Evolutionary conservation across 2,329 filamentous ascomycete genomes (phyloP).

Genomic region (Fusarium fracticaudum): DNA sequence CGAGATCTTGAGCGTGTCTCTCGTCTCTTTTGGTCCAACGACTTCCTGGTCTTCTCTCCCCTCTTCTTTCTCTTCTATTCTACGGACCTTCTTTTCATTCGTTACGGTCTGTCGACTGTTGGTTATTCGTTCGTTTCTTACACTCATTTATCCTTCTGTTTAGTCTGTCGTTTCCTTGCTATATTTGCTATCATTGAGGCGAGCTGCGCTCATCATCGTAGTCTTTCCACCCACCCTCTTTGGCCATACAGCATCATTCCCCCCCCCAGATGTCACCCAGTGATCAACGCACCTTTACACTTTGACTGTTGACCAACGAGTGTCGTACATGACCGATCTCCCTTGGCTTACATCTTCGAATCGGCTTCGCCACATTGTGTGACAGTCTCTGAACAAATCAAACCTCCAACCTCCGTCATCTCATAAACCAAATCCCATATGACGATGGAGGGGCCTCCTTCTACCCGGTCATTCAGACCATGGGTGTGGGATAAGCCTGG

Average conservation of each 20-base stretch:
- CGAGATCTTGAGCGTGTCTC: constrained; percentile 23
- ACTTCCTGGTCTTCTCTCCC: constrained; percentile 21
- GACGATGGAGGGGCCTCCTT: constrained; percentile 40
- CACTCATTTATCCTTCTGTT: constrained; percentile 21
- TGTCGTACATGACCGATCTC: constrained; percentile 28
- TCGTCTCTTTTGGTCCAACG: constrained; percentile 22
- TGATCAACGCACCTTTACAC: constrained; percentile 23
- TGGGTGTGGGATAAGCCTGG: constrained; percentile 39
- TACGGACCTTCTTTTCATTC: constrained; percentile 8
- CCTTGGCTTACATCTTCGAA: constrained; percentile 6
- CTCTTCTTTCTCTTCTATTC: constrained; percentile 23
- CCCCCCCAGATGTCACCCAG: background rate
- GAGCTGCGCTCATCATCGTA: constrained; percentile 40
- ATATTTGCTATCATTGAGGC: constrained; percentile 31
- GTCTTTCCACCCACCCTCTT: constrained; percentile 23
- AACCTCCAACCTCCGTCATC: constrained; percentile 5
- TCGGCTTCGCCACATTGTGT: constrained; percentile 15
- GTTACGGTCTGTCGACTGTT: constrained; percentile 24
- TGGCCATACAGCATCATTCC: background rate
- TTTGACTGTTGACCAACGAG: constrained; percentile 31
- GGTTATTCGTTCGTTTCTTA: constrained; percentile 32
- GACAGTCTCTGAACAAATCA: constrained; percentile 13
- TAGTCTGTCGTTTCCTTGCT: constrained; percentile 16
- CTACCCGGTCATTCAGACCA: constrained; percentile 34
- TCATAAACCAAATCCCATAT: constrained; percentile 10